phyloP scores from a whole-genome alignment of 495 filamentous ascomycete species.

The Xylona heveae region DNA sequence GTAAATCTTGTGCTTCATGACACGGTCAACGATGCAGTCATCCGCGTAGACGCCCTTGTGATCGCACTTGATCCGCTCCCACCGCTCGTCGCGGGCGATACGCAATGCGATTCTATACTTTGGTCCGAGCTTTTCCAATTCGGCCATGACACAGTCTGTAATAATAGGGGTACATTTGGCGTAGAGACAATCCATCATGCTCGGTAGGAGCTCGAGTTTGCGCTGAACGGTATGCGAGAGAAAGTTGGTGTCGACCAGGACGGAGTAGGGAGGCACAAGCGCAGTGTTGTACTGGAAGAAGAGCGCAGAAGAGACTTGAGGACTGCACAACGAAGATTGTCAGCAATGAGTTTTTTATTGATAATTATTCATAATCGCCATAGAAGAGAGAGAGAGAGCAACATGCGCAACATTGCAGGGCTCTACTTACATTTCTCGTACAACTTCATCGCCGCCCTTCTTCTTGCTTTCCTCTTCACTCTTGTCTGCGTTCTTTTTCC shows the following conservation, averaged over 20 bases:
- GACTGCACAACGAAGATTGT: slow-evolving; percentile 19
- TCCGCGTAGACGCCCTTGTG: slow-evolving; percentile 90
- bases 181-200: slow-evolving; percentile 67
- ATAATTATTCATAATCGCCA: no score
- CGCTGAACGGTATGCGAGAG: slow-evolving; percentile 74
- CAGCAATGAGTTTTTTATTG: no score
- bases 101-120: slow-evolving; percentile 78
- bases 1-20: slow-evolving; percentile 62
- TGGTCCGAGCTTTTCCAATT: slow-evolving; percentile 78
- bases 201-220: slow-evolving; percentile 70
- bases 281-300: slow-evolving; percentile 93
- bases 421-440: slow-evolving; percentile 39
- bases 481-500: slow-evolving; percentile 27
- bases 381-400: slow-evolving; percentile 10
- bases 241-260: slow-evolving; percentile 82
- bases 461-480: slow-evolving; percentile 29
- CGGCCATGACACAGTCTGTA: slow-evolving; percentile 52
- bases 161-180: slow-evolving; percentile 49
- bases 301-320: slow-evolving; percentile 63
- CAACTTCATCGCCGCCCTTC: slow-evolving; percentile 28
- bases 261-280: slow-evolving; percentile 69
- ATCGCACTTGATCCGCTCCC: slow-evolving; percentile 63
- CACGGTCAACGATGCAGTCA: slow-evolving; percentile 81
- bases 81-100: slow-evolving; percentile 83
- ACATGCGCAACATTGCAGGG: slow-evolving; percentile 2